Conservation (phyloP, 805 yeast species). For the Hanseniaspora osmophila region DNA sequence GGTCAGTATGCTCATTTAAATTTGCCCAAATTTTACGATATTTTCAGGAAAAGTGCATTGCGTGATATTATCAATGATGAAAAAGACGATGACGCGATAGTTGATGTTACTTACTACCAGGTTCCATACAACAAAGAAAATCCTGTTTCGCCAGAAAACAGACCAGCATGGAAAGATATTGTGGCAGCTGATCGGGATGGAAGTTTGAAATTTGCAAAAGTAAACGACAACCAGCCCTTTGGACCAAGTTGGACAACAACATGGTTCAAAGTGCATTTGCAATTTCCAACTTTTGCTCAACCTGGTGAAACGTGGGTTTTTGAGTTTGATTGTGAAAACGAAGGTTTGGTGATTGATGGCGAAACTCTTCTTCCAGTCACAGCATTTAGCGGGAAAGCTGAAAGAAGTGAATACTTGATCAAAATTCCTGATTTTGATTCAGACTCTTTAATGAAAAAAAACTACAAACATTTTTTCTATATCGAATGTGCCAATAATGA, state of each 20-base stretch:
- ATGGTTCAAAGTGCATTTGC: slow-evolving; percentile 75
- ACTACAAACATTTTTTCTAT: slow-evolving; percentile 40
- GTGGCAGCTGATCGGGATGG: slow-evolving; percentile 14
- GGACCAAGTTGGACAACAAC: slow-evolving; percentile 97
- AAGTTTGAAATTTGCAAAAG: slow-evolving; percentile 31
- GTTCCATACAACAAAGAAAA: slow-evolving; percentile 43
- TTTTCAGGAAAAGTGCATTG: slow-evolving; percentile 5
- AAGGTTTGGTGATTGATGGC: slow-evolving; percentile 57
- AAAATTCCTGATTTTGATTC: background rate
- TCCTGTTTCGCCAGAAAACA: slow-evolving; percentile 22
- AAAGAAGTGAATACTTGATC: slow-evolving; percentile 50
- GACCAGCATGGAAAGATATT: slow-evolving; percentile 22
- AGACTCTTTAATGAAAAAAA: background rate
- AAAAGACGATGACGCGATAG: slow-evolving; percentile 27
- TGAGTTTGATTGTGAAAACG: slow-evolving; percentile 78
- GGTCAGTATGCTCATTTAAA: slow-evolving; percentile 65
- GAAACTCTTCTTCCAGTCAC: slow-evolving; percentile 40
- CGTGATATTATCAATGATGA: slow-evolving; percentile 24
- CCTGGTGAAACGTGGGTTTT: slow-evolving; percentile 36
- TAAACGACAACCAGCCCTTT: slow-evolving; percentile 57
- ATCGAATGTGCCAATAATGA: slow-evolving; percentile 89
- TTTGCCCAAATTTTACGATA: slow-evolving; percentile 69
- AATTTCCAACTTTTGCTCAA: slow-evolving; percentile 17
- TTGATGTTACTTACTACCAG: slow-evolving; percentile 51
- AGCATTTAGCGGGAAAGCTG: slow-evolving; percentile 72